These are phyloP conservation scores for Lecanicillium sp. DNA, from an alignment of 2,329 filamentous ascomycete species.

Conservation along the genomic window DNA sequence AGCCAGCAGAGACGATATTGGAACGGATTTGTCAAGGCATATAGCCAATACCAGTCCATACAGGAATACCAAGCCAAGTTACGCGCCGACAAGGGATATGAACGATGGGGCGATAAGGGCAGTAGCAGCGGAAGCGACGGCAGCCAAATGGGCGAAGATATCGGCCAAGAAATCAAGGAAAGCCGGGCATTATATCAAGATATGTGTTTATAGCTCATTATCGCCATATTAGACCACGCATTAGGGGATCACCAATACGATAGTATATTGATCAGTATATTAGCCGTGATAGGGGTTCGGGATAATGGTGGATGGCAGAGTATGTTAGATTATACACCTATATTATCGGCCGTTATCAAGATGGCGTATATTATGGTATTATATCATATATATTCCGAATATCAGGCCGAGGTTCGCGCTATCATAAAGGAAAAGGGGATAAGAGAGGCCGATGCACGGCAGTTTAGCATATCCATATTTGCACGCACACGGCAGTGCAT, in stretches of 20 bases:
- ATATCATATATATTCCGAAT: not conserved
- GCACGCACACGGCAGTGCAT: not conserved
- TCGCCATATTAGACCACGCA: not conserved
- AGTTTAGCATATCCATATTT: too few relatives aligned
- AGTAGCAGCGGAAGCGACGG: too few relatives aligned
- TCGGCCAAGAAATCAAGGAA: not conserved
- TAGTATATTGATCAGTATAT: not conserved
- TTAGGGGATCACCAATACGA: not conserved
- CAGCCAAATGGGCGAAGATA: not conserved
- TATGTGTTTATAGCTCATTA: not conserved
- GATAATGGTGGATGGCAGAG: not conserved
- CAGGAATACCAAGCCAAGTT: not conserved
- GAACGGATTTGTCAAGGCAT: slow-evolving; percentile 1
- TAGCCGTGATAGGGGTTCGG: not conserved
- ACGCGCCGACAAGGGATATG: too few relatives aligned
- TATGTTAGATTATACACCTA: not conserved
- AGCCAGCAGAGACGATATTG: slow-evolving; percentile 2
- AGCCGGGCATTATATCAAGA: not conserved
- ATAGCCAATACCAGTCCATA: too few relatives aligned
- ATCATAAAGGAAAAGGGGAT: not conserved
- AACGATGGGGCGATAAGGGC: too few relatives aligned
- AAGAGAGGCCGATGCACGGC: not conserved
- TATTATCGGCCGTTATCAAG: not conserved
- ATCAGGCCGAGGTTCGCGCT: too few relatives aligned
- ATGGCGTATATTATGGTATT: not conserved